phyloP scores from a whole-genome alignment of 331 rosid genomes.

The Stylosanthes scabra region DNA sequence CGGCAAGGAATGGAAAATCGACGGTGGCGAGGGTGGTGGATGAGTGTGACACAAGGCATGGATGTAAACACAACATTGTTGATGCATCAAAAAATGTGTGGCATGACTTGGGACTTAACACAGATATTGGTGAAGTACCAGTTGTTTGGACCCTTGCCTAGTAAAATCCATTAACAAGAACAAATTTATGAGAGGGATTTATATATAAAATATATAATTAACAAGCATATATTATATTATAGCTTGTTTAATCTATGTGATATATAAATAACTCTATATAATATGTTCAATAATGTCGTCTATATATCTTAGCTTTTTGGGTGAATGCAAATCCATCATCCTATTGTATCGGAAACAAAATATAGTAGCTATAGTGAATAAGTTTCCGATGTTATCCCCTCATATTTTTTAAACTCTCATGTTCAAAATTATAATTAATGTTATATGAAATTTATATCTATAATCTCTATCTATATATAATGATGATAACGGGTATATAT shows the following conservation, averaged over 20 bases:
- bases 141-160: slow-evolving; percentile 19
- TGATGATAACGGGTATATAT: too few species aligned
- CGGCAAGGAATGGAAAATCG: slow-evolving; percentile 43
- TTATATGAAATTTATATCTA: too few species aligned
- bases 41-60: slow-evolving; percentile 56
- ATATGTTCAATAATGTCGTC: background rate
- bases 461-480: too few species aligned
- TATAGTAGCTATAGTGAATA: background rate
- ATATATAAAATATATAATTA: background rate
- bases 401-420: too few species aligned
- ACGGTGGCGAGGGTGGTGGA: slow-evolving; percentile 56
- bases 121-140: background rate
- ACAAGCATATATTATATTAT: background rate
- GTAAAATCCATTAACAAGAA: background rate
- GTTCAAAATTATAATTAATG: background rate
- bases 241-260: background rate
- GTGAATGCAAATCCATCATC: background rate
- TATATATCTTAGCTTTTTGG: background rate
- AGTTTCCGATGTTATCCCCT: background rate
- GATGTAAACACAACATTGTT: slow-evolving; percentile 36
- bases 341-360: background rate
- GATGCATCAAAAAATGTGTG: slow-evolving; percentile 35
- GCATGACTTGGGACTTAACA: slow-evolving; percentile 30
- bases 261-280: background rate
- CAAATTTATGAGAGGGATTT: background rate